These are phyloP conservation scores for Verticillium longisporum DNA, from an alignment of 2,329 filamentous ascomycete species.

Conservation along the genomic window DNA sequence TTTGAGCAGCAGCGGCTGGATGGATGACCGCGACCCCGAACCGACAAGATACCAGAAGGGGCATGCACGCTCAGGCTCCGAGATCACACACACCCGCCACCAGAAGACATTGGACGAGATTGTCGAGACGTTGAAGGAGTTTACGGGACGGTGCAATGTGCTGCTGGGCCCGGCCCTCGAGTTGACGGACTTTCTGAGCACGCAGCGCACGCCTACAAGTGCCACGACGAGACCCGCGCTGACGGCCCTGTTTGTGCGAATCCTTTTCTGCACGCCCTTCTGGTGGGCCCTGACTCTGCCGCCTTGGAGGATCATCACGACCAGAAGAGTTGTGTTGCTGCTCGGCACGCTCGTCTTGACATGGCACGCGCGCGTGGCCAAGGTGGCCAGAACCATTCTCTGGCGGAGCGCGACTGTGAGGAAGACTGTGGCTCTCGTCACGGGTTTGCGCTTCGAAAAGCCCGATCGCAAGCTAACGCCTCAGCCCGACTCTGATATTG, in stretches of 20 bases:
- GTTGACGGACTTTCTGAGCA: conserved; percentile 88
- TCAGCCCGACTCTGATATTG: conserved; percentile 11
- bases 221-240: conserved; percentile 87
- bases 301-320: conserved; percentile 79
- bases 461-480: conserved; percentile 24
- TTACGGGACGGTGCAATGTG: conserved; percentile 88
- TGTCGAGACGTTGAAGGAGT: conserved; percentile 82
- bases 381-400: conserved; percentile 78
- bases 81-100: conserved; percentile 62
- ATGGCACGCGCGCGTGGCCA: conserved; percentile 84
- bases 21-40: conserved; percentile 31
- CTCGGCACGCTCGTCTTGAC: conserved; percentile 82
- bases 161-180: conserved; percentile 82
- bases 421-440: conserved; percentile 62
- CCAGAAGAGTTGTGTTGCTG: conserved; percentile 74
- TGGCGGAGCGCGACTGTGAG: conserved; percentile 82
- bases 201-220: conserved; percentile 81
- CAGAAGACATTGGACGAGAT: conserved; percentile 97
- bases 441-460: conserved; percentile 68
- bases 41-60: conserved; percentile 14
- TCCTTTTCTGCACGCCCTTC: conserved; percentile 78
- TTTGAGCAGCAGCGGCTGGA: conserved; percentile 76
- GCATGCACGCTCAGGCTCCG: conserved; percentile 43
- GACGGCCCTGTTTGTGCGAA: conserved; percentile 81
- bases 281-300: conserved; percentile 82